Evolutionary conservation across 352 stramenopile genomes (phyloP).

Genomic region (Ophiocytium majus): DNA sequence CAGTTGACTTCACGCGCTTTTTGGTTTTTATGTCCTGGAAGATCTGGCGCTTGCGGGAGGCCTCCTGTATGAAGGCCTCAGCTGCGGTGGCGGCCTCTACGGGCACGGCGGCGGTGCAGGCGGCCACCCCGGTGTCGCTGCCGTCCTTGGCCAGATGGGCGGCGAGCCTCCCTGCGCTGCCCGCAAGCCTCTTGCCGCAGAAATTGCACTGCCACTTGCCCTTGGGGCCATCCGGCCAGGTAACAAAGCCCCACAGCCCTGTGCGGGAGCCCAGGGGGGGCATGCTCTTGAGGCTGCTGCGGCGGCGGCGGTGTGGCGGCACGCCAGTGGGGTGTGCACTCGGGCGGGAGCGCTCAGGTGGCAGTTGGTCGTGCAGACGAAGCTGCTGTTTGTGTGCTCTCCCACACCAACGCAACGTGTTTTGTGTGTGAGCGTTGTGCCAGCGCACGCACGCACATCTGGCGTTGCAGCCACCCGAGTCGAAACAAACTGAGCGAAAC

Average conservation of each 20-base stretch:
- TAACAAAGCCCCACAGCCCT: background rate
- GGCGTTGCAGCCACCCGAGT: too few species aligned
- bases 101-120: background rate
- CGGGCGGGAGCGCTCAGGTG: too few species aligned
- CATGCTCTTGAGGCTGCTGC: too few species aligned
- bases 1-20: background rate
- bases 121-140: background rate
- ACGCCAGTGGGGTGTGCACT: too few species aligned
- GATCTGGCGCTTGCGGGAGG: background rate
- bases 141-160: constrained; percentile 17
- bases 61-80: background rate
- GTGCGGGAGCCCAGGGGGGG: background rate
- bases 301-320: too few species aligned
- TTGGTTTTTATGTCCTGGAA: background rate
- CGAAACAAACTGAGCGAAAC: too few species aligned
- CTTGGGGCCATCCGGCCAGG: constrained; percentile 5
- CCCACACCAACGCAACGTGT: too few species aligned
- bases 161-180: background rate
- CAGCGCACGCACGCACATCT: too few species aligned
- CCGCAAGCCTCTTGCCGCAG: constrained; percentile 10
- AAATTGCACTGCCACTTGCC: constrained; percentile 16
- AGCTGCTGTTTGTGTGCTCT: too few species aligned
- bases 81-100: background rate
- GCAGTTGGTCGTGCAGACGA: too few species aligned
- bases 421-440: too few species aligned